Percentiles rank a stretch among this genome's conserved stretches.
Evolutionary conservation across 768 basidiomycete species (phyloP).

Genomic region (Termitomyces sp.): DNA sequence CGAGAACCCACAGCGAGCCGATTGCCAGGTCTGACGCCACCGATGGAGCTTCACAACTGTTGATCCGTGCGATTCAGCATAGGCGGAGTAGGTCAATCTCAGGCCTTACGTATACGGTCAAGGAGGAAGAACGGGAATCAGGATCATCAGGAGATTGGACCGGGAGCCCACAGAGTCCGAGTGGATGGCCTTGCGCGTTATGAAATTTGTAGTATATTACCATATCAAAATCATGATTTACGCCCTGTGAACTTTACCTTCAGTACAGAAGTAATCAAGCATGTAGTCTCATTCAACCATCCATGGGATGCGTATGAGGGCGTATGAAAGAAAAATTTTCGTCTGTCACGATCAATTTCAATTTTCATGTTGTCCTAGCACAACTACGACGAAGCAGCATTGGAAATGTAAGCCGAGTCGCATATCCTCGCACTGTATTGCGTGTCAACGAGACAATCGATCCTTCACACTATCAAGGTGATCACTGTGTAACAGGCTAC

Average conservation of each 20-base stretch:
- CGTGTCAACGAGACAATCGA: not conserved
- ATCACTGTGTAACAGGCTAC: not conserved
- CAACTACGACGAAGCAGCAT: not conserved
- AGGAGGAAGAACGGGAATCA: constrained; percentile 5
- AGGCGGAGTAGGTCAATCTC: constrained; percentile 21
- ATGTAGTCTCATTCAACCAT: too few species aligned
- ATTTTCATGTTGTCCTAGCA: not conserved
- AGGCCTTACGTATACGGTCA: constrained; percentile 13
- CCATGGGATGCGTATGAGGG: not conserved
- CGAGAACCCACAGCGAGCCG: constrained; percentile 15
- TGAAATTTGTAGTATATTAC: not conserved
- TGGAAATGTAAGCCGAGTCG: not conserved
- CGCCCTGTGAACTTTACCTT: not conserved
- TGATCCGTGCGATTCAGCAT: constrained; percentile 15
- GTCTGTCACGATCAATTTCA: not conserved
- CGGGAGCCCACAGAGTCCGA: constrained; percentile 3
- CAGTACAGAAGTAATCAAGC: not conserved
- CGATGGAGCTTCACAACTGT: constrained; percentile 1
- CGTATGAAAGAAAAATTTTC: too few species aligned
- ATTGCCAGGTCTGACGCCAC: constrained; percentile 10
- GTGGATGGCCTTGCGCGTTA: constrained; percentile 8
- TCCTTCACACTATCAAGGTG: not conserved
- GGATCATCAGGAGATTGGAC: constrained; percentile 8
- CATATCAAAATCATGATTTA: not conserved
- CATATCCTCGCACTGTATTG: not conserved